Evolutionary conservation across 768 basidiomycete genomes (phyloP).

Genomic region (Pleurotus giganteus): DNA sequence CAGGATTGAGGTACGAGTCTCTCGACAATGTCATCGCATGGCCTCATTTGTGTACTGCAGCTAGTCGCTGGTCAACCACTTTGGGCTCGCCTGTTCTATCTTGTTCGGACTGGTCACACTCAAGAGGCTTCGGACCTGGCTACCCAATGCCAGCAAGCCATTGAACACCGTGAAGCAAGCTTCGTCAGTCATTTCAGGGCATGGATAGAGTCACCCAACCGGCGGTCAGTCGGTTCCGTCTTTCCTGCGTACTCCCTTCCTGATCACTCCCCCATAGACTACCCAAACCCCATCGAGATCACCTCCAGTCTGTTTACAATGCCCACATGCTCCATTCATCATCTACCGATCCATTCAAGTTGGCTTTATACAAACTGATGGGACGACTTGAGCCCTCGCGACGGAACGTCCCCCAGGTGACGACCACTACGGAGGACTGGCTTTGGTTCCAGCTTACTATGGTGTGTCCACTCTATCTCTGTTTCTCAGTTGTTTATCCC

Average conservation of each 20-base stretch:
- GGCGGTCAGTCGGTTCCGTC: constrained; percentile 47
- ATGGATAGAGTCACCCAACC: constrained; percentile 80
- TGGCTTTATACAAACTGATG: constrained; percentile 93
- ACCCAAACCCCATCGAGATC: constrained; percentile 73
- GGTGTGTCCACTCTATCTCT: constrained; percentile 43
- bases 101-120: constrained; percentile 82
- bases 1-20: constrained; percentile 69
- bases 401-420: constrained; percentile 79
- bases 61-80: constrained; percentile 83
- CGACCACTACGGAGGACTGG: constrained; percentile 96
- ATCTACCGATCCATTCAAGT: constrained; percentile 91
- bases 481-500: constrained; percentile 2
- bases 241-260: not conserved
- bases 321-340: constrained; percentile 88
- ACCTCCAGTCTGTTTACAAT: constrained; percentile 77
- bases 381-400: constrained; percentile 85
- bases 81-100: constrained; percentile 93
- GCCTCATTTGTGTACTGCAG: constrained; percentile 33
- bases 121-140: constrained; percentile 82
- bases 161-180: constrained; percentile 75
- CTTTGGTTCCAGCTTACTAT: constrained; percentile 95
- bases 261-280: constrained; percentile 38
- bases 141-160: constrained; percentile 61
- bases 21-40: not conserved
- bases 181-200: constrained; percentile 82